phyloP scores from a whole-genome alignment of 2,329 filamentous ascomycete genomes.

The Hypoxylon sp. region DNA sequence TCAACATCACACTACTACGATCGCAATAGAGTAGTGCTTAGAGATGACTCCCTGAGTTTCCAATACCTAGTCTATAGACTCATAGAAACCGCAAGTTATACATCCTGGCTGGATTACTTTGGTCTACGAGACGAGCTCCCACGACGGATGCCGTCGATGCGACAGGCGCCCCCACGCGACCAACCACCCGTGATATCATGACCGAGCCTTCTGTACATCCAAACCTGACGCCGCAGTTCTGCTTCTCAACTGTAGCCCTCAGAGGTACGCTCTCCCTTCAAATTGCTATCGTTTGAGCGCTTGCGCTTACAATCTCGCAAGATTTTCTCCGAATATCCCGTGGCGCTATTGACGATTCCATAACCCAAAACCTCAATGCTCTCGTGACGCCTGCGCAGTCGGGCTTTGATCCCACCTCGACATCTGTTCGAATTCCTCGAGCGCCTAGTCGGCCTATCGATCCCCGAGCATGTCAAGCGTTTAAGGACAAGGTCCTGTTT shows the following conservation, averaged over 20 bases:
- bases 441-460: slow-evolving; percentile 68
- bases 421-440: slow-evolving; percentile 69
- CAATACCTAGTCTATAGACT: slow-evolving; percentile 21
- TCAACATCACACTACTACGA: background rate
- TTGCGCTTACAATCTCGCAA: slow-evolving; percentile 53
- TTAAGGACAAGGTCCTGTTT: slow-evolving; percentile 84
- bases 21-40: slow-evolving; percentile 2
- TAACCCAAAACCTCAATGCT: slow-evolving; percentile 92
- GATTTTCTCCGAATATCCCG: slow-evolving; percentile 93
- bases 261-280: slow-evolving; percentile 66
- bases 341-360: slow-evolving; percentile 88
- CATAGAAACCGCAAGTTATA: slow-evolving; percentile 25
- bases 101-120: slow-evolving; percentile 64
- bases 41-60: slow-evolving; percentile 22
- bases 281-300: slow-evolving; percentile 8
- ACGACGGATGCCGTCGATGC: slow-evolving; percentile 54
- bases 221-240: slow-evolving; percentile 77
- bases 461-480: slow-evolving; percentile 71
- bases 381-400: slow-evolving; percentile 78
- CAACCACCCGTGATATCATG: slow-evolving; percentile 56
- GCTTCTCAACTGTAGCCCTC: slow-evolving; percentile 76
- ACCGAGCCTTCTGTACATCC: slow-evolving; percentile 60
- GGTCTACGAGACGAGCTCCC: slow-evolving; percentile 58
- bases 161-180: slow-evolving; percentile 32
- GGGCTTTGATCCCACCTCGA: slow-evolving; percentile 85